Conservation (phyloP, 345 rosid species). For the Schrenkiella parvula region DNA sequence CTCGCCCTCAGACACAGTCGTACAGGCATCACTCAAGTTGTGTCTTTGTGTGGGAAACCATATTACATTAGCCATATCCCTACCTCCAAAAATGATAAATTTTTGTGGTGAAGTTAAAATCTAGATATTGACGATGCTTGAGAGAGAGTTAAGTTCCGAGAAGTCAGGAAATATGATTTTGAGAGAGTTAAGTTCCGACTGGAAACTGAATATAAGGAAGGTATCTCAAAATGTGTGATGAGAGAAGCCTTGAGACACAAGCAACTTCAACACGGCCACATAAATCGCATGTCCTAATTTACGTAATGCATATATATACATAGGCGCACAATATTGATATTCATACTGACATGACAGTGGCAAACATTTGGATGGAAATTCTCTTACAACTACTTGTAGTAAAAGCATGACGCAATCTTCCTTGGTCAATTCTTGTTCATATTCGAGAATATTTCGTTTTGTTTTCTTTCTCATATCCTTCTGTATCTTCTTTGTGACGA, state of each 20-base stretch:
- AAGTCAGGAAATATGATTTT: background rate
- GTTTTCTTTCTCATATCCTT: conserved; percentile 9
- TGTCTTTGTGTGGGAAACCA: background rate
- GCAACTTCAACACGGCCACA: conserved; percentile 23
- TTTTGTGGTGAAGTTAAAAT: background rate
- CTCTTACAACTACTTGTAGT: conserved; percentile 8
- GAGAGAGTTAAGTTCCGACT: background rate
- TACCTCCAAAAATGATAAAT: background rate
- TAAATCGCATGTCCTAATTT: conserved; percentile 24
- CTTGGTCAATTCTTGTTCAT: conserved; percentile 7
- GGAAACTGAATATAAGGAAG: conserved; percentile 17
- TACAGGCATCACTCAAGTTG: background rate
- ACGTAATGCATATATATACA: conserved; percentile 21
- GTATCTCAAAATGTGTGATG: conserved; percentile 26
- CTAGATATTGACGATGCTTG: background rate
- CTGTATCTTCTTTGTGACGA: conserved; percentile 6
- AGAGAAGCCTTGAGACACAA: conserved; percentile 14
- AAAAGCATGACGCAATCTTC: conserved; percentile 27
- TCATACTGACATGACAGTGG: conserved; percentile 9
- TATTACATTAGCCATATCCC: background rate
- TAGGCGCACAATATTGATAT: background rate
- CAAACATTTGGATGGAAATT: conserved; percentile 4
- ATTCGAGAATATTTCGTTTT: conserved; percentile 4
- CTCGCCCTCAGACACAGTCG: background rate
- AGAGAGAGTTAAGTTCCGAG: background rate